Conservation (phyloP, 768 basidiomycete species). For the Lyophyllum decastes region DNA sequence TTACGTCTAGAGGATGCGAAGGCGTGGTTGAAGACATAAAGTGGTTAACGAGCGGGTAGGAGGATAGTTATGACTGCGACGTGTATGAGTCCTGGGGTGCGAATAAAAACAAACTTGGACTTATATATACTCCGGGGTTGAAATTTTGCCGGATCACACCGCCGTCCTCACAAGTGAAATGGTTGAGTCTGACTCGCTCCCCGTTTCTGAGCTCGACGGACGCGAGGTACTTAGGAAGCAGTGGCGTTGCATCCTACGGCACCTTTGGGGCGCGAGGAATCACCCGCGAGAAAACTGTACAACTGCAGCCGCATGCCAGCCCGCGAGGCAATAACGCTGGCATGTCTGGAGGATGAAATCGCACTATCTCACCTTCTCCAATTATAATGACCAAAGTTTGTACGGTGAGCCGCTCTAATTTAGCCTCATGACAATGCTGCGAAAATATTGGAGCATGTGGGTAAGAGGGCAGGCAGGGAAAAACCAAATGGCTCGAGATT, state of each 20-base stretch:
- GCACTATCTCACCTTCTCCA: too few species aligned
- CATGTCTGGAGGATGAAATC: too few species aligned
- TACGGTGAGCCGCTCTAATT: not conserved
- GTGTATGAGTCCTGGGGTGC: conserved; percentile 11
- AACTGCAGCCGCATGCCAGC: not conserved
- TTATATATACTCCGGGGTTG: conserved; percentile 14
- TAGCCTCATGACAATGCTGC: not conserved
- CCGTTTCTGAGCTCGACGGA: not conserved
- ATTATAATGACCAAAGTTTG: not conserved
- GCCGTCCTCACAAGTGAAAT: conserved; percentile 9
- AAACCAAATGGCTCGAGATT: not conserved
- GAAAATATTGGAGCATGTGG: not conserved
- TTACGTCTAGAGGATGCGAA: conserved; percentile 20
- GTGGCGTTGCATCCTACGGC: not conserved
- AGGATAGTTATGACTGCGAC: conserved; percentile 13
- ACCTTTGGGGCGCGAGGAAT: not conserved
- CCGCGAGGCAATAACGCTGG: too few species aligned
- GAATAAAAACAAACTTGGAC: conserved; percentile 7
- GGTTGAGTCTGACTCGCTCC: not conserved
- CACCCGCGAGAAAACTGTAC: not conserved
- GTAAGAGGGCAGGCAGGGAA: not conserved
- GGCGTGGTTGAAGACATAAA: conserved; percentile 17
- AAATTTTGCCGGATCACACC: conserved; percentile 22
- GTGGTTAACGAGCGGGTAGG: conserved; percentile 7
- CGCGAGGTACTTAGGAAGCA: not conserved